These are phyloP conservation scores for Claviceps sorghi DNA, from an alignment of 2,329 filamentous ascomycete genomes.

Conservation along the genomic window DNA sequence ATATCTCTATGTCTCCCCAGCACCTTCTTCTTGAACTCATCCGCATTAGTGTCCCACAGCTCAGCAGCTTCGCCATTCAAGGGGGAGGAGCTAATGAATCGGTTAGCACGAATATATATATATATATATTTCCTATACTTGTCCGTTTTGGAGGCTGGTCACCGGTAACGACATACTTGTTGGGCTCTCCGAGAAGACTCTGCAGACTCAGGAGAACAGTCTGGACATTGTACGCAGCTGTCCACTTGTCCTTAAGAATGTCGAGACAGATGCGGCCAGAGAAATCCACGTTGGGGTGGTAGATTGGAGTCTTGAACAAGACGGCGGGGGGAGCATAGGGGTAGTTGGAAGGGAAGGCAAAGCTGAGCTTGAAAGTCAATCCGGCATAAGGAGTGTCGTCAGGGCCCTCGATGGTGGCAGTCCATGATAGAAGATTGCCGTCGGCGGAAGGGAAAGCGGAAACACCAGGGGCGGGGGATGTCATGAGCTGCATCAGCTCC, in stretches of 20 bases:
- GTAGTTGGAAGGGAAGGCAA: constrained; percentile 83
- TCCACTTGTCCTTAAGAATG: constrained; percentile 99
- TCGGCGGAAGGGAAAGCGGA: constrained; percentile 88
- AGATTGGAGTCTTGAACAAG: constrained; percentile 95
- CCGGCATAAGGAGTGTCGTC: constrained; percentile 81
- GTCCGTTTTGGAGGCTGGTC: too few species aligned
- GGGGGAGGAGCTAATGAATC: constrained; percentile 59
- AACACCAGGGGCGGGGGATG: constrained; percentile 79
- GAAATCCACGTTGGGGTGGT: constrained; percentile 98
- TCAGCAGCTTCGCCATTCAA: constrained; percentile 93
- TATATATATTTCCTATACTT: too few species aligned
- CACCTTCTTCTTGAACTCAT: constrained; percentile 73
- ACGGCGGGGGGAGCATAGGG: constrained; percentile 84
- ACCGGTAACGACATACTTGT: constrained; percentile 57
- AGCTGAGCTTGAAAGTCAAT: constrained; percentile 81
- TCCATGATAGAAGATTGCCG: constrained; percentile 84
- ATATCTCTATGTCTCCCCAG: constrained; percentile 46
- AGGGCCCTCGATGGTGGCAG: constrained; percentile 83
- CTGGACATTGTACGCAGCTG: constrained; percentile 90
- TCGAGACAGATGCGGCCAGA: constrained; percentile 92
- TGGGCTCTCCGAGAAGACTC: constrained; percentile 88
- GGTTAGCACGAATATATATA: too few species aligned
- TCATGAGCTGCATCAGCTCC: constrained; percentile 97
- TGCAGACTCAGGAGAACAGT: constrained; percentile 87
- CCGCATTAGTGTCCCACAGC: constrained; percentile 79